Percentiles rank a stretch among this genome's conserved stretches.
phyloP scores from a whole-genome alignment of 129 eudicot genomes.

The Cynara cardunculus region DNA sequence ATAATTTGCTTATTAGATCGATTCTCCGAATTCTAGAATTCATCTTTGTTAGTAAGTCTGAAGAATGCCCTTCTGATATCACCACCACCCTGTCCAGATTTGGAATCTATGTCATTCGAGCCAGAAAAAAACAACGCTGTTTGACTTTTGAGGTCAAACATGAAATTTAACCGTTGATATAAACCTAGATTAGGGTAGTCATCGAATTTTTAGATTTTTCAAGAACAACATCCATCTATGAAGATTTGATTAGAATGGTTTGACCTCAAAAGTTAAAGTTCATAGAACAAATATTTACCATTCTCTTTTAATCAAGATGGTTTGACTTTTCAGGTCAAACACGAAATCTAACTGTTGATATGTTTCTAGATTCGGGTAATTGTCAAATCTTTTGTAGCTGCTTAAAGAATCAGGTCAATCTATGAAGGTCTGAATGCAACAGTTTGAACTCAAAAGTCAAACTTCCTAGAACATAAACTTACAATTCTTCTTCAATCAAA shows the following conservation, averaged over 20 bases:
- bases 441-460: slow-evolving; percentile 10
- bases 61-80: slow-evolving; percentile 77
- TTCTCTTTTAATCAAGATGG: slow-evolving; percentile 79
- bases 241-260: neutral
- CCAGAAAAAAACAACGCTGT: neutral
- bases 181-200: neutral
- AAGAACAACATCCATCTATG: neutral
- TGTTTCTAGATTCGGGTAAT: neutral
- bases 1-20: slow-evolving; percentile 70
- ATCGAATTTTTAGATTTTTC: neutral
- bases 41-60: slow-evolving; percentile 55
- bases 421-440: neutral
- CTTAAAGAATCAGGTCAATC: neutral
- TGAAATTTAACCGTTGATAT: neutral
- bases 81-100: slow-evolving; percentile 76
- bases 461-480: neutral
- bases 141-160: neutral
- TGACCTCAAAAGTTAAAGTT: slow-evolving; percentile 14
- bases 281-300: slow-evolving; percentile 37
- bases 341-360: neutral
- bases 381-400: neutral
- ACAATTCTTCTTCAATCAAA: slow-evolving; percentile 92
- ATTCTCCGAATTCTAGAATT: slow-evolving; percentile 80
- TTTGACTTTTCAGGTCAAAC: neutral
- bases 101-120: neutral